Conservation (phyloP, 2,329 filamentous ascomycete genomes). For the Aspergillus pseudoterreus region DNA sequence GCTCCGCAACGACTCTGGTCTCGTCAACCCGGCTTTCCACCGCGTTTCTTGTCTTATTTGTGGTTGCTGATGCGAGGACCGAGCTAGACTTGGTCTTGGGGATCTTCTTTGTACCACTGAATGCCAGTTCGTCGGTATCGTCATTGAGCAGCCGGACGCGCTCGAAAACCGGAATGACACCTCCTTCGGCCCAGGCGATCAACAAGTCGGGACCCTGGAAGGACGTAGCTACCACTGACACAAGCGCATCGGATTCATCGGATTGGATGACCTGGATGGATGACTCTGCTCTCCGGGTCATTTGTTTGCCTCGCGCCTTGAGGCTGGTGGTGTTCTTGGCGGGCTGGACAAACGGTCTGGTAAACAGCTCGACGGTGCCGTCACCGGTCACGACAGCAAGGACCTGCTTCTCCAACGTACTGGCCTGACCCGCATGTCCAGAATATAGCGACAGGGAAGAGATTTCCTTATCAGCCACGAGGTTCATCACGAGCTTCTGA, state of each 20-base stretch:
- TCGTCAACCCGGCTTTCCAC: slow-evolving; percentile 56
- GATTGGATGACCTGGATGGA: slow-evolving; percentile 43
- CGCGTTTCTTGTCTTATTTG: slow-evolving; percentile 51
- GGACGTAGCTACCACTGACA: slow-evolving; percentile 42
- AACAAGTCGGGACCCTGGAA: slow-evolving; percentile 46
- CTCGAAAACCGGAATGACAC: slow-evolving; percentile 49
- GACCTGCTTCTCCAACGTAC: slow-evolving; percentile 35
- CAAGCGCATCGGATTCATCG: slow-evolving; percentile 35
- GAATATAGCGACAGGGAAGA: slow-evolving; percentile 35
- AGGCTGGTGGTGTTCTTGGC: slow-evolving; percentile 35
- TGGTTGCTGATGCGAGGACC: slow-evolving; percentile 44
- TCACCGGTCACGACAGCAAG: slow-evolving; percentile 47
- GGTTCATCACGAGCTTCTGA: slow-evolving; percentile 43
- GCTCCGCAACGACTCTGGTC: slow-evolving; percentile 51
- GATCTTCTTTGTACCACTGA: slow-evolving; percentile 45
- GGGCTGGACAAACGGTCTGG: slow-evolving; percentile 43
- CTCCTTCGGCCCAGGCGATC: slow-evolving; percentile 48
- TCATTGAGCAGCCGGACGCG: slow-evolving; percentile 46
- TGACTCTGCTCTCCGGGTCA: slow-evolving; percentile 44
- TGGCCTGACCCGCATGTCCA: slow-evolving; percentile 12
- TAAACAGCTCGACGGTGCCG: slow-evolving; percentile 49
- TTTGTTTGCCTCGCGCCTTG: slow-evolving; percentile 44
- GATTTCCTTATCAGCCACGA: slow-evolving; percentile 49
- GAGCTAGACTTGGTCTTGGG: slow-evolving; percentile 41
- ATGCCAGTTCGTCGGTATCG: slow-evolving; percentile 41